A percentile compares a stretch with the other conserved stretches of the same genome.
phyloP scores from a whole-genome alignment of 257 asterid species.

The Rauvolfia tetraphylla region DNA sequence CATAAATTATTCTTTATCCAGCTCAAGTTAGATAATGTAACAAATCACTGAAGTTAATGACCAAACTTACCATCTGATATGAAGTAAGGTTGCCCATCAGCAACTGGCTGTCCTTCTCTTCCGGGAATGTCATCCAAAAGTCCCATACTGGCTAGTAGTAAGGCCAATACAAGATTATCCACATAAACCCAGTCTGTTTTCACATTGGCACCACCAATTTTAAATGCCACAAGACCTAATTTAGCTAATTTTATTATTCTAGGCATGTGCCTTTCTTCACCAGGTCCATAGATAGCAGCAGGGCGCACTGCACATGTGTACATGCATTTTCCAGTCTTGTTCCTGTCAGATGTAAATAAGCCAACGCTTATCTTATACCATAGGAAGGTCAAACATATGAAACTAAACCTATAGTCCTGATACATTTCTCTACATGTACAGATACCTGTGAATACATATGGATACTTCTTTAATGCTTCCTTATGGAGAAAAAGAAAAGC shows the following conservation, averaged over 20 bases:
- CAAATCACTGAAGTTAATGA: slow-evolving; percentile 1
- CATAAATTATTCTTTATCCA: neutral
- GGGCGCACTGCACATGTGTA: slow-evolving; percentile 94
- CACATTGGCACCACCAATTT: slow-evolving; percentile 53
- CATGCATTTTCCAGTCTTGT: slow-evolving; percentile 50
- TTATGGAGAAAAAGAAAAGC: neutral
- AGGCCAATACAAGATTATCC: slow-evolving; percentile 79
- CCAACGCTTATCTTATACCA: neutral
- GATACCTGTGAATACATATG: neutral
- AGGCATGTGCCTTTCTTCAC: slow-evolving; percentile 95
- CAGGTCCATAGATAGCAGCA: slow-evolving; percentile 97
- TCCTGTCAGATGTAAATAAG: slow-evolving; percentile 33
- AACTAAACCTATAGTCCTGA: neutral
- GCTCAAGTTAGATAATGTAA: neutral
- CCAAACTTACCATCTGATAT: slow-evolving; percentile 77
- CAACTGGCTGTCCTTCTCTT: slow-evolving; percentile 67
- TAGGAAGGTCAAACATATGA: neutral
- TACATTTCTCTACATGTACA: neutral
- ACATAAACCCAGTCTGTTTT: slow-evolving; percentile 89
- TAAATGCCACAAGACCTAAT: slow-evolving; percentile 80
- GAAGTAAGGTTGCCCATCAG: slow-evolving; percentile 92
- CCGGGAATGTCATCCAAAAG: slow-evolving; percentile 92
- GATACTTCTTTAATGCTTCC: neutral
- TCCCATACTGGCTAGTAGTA: slow-evolving; percentile 95
- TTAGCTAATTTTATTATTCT: slow-evolving; percentile 73